Percentiles rank a stretch among this genome's conserved stretches.
Evolutionary conservation across 2,329 filamentous ascomycete species (phyloP).

Genomic region (Thelonectria blattea): DNA sequence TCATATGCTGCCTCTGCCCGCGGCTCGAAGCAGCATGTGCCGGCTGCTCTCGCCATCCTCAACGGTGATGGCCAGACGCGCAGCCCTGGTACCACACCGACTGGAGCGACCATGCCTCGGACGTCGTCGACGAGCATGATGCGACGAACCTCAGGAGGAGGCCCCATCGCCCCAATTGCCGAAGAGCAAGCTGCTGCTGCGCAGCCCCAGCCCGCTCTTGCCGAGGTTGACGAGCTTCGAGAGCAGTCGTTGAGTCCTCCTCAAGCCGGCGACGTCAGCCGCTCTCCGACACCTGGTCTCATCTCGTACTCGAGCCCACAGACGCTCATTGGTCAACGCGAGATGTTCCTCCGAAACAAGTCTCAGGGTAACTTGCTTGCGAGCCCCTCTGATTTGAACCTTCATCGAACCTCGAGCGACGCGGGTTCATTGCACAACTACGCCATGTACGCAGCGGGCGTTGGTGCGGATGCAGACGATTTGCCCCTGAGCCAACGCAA

Average conservation of each 20-base stretch:
- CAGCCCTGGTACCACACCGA: constrained; percentile 33
- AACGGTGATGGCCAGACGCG: constrained; percentile 32
- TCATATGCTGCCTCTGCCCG: constrained; percentile 27
- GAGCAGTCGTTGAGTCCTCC: constrained; percentile 28
- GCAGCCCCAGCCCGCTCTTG: constrained; percentile 28
- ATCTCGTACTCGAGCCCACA: constrained; percentile 59
- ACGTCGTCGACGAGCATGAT: constrained; percentile 32
- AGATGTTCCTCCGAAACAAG: constrained; percentile 60
- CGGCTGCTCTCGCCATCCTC: constrained; percentile 34
- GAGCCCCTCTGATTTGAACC: constrained; percentile 36
- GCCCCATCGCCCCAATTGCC: constrained; percentile 48
- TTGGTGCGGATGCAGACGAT: constrained; percentile 63
- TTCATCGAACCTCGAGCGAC: constrained; percentile 47
- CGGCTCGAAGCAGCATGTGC: constrained; percentile 32
- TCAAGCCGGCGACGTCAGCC: constrained; percentile 31
- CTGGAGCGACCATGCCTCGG: constrained; percentile 27
- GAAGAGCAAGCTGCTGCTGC: constrained; percentile 46
- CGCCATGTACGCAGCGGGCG: constrained; percentile 38
- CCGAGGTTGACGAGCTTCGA: constrained; percentile 25
- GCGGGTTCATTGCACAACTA: constrained; percentile 49
- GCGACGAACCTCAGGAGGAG: constrained; percentile 38
- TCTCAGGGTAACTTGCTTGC: constrained; percentile 50
- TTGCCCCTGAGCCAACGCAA: constrained; percentile 74
- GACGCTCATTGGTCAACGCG: constrained; percentile 62
- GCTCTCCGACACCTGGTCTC: constrained; percentile 50